phyloP scores from a whole-genome alignment of 2,329 filamentous ascomycete genomes.

The Phoma sp. region DNA sequence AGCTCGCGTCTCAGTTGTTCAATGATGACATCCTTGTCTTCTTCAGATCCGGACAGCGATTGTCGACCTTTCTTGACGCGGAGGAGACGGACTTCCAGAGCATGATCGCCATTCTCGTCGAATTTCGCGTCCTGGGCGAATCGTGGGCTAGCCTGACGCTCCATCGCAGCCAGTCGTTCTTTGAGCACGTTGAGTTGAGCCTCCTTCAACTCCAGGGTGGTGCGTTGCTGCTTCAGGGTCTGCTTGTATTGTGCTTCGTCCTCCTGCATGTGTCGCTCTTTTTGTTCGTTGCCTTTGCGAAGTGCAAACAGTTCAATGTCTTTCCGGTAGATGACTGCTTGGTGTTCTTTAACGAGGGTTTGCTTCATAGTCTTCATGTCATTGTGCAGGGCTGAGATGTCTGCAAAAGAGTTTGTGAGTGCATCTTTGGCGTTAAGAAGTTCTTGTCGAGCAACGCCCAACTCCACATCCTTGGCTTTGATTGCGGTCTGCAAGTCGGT shows the following conservation, averaged over 20 bases:
- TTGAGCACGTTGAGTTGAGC: constrained; percentile 37
- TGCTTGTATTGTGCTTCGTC: constrained; percentile 37
- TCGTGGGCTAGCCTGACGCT: constrained; percentile 27
- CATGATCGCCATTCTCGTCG: constrained; percentile 31
- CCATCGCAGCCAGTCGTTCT: constrained; percentile 35
- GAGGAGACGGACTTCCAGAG: constrained; percentile 39
- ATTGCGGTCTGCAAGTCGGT: constrained; percentile 35
- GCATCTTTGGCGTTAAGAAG: constrained; percentile 38
- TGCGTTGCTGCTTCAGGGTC: constrained; percentile 33
- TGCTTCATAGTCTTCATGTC: constrained; percentile 42
- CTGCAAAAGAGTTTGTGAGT: constrained; percentile 37
- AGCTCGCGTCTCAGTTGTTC: constrained; percentile 38
- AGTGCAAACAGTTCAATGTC: constrained; percentile 47
- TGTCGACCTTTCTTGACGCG: constrained; percentile 37
- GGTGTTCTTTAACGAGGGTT: constrained; percentile 39
- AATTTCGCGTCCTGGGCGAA: constrained; percentile 17
- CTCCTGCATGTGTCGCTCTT: constrained; percentile 41
- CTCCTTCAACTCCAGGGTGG: constrained; percentile 39
- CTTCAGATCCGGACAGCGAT: constrained; percentile 28
- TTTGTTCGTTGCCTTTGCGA: constrained; percentile 44
- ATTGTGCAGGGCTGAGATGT: constrained; percentile 37
- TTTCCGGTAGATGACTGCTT: constrained; percentile 43
- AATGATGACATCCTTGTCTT: constrained; percentile 38
- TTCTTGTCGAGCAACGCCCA: constrained; percentile 31
- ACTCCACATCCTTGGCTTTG: constrained; percentile 35